These are phyloP conservation scores for Trichoderma parareesei DNA, from an alignment of 495 filamentous ascomycete genomes.

Conservation along the genomic window DNA sequence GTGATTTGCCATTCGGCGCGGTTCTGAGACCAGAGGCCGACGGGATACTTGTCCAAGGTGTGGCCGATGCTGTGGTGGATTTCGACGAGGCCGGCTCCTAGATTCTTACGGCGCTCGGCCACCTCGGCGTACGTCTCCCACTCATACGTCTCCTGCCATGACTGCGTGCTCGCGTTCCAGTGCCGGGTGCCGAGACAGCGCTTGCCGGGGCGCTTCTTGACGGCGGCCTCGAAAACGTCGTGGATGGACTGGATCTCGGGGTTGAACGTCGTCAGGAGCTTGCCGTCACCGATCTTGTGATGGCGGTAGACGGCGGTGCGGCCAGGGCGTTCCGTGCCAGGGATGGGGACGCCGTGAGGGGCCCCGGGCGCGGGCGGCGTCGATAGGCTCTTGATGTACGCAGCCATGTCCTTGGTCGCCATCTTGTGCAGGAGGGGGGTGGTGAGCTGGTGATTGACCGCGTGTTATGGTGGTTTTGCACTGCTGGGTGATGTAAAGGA, in stretches of 20 bases:
- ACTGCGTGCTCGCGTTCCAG: slow-evolving; percentile 68
- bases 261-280: slow-evolving; percentile 64
- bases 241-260: slow-evolving; percentile 65
- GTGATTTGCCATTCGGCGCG: slow-evolving; percentile 96
- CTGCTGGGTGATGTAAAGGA: neutral
- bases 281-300: slow-evolving; percentile 63
- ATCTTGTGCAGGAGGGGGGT: slow-evolving; percentile 15
- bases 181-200: slow-evolving; percentile 74
- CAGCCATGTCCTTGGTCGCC: slow-evolving; percentile 26
- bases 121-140: slow-evolving; percentile 83
- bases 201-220: slow-evolving; percentile 46
- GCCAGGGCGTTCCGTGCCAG: slow-evolving; percentile 64
- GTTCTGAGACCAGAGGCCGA: slow-evolving; percentile 95
- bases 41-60: slow-evolving; percentile 61
- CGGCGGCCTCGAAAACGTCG: slow-evolving; percentile 70
- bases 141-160: slow-evolving; percentile 62
- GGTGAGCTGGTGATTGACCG: neutral
- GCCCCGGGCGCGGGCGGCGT: slow-evolving; percentile 50
- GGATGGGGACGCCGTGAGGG: slow-evolving; percentile 59
- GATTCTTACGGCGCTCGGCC: slow-evolving; percentile 68
- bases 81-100: slow-evolving; percentile 81
- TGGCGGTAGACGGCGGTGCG: slow-evolving; percentile 74
- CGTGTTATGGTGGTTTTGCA: neutral
- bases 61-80: slow-evolving; percentile 66
- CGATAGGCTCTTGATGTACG: slow-evolving; percentile 36